phyloP scores from a whole-genome alignment of 2,329 filamentous ascomycete genomes.

The Fusarium torulosum region DNA sequence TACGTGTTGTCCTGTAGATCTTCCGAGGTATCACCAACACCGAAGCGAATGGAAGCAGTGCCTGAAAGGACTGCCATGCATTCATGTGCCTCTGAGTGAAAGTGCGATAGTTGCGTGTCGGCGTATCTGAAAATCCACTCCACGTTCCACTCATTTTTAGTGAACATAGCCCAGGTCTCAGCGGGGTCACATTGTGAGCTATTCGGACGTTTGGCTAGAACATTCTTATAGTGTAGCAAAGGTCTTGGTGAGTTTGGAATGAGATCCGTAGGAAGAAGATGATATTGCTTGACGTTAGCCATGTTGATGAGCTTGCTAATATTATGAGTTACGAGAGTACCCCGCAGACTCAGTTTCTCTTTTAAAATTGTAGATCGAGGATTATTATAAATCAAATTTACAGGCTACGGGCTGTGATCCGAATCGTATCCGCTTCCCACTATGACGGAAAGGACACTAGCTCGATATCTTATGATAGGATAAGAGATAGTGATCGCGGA shows the following conservation, averaged over 20 bases:
- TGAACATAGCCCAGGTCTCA: conserved; percentile 55
- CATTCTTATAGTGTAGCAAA: conserved; percentile 63
- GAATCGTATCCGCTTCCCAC: conserved; percentile 18
- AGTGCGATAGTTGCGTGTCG: conserved; percentile 66
- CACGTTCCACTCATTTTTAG: conserved; percentile 63
- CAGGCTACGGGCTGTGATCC: background rate
- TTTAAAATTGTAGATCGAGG: background rate
- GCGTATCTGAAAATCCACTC: conserved; percentile 71
- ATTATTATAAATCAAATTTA: background rate
- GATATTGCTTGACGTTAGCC: conserved; percentile 52
- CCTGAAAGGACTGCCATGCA: conserved; percentile 69
- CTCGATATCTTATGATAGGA: no score
- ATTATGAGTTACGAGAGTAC: background rate
- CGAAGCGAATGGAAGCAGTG: conserved; percentile 65
- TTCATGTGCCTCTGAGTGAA: conserved; percentile 68
- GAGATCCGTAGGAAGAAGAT: conserved; percentile 58
- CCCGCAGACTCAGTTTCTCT: background rate
- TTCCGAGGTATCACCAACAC: conserved; percentile 61
- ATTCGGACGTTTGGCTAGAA: background rate
- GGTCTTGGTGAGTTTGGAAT: conserved; percentile 66
- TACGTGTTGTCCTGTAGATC: conserved; percentile 57
- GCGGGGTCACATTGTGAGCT: conserved; percentile 52
- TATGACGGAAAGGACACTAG: no score
- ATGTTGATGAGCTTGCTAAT: background rate
- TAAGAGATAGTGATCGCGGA: background rate